phyloP scores from a whole-genome alignment of 1,284 basidiomycete genomes.

The Cutaneotrichosporon sp. region DNA sequence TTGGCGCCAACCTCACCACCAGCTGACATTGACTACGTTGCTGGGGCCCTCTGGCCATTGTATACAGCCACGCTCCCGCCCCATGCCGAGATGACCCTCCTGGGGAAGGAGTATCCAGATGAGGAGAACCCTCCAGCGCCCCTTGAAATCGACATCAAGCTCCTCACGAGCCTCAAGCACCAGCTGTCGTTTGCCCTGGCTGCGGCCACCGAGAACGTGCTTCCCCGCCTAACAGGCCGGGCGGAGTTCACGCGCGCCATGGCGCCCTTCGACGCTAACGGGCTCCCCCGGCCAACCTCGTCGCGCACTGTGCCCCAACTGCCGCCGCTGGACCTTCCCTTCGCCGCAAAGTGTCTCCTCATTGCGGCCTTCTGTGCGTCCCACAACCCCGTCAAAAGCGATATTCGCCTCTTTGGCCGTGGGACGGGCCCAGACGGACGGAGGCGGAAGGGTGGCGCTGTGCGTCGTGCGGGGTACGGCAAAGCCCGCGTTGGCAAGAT shows the following conservation, averaged over 20 bases:
- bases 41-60: constrained; percentile 70
- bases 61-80: constrained; percentile 41
- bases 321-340: constrained; percentile 50
- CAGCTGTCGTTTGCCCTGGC: constrained; percentile 37
- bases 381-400: constrained; percentile 76
- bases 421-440: constrained; percentile 63
- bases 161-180: constrained; percentile 45
- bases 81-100: constrained; percentile 31
- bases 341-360: constrained; percentile 68
- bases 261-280: constrained; percentile 9
- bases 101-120: constrained; percentile 22
- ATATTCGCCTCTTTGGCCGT: constrained; percentile 70
- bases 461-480: constrained; percentile 46
- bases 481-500: constrained; percentile 40
- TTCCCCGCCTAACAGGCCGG: constrained; percentile 29
- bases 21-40: constrained; percentile 67
- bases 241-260: constrained; percentile 29
- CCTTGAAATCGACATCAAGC: constrained; percentile 33
- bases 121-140: constrained; percentile 23
- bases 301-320: constrained; percentile 26
- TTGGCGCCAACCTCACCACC: constrained; percentile 59
- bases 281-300: constrained; percentile 2
- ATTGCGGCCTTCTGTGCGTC: constrained; percentile 79
- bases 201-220: constrained; percentile 35
- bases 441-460: constrained; percentile 53